Base-by-base conservation (phyloP, 352 stramenopile genomes). In the Thraustotheca clavata region DNA sequence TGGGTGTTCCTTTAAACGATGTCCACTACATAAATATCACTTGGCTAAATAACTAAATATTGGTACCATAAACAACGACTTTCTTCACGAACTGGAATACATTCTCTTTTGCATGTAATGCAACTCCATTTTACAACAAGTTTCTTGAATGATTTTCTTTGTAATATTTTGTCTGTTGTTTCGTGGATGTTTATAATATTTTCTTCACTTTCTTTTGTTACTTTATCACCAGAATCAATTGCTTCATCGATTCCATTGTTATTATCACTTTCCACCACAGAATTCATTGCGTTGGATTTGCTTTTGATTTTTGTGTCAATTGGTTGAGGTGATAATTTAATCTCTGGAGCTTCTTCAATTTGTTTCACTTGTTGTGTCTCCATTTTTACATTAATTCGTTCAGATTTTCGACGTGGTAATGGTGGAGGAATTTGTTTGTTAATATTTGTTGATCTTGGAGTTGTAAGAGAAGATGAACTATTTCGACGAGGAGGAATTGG, bases 1-100 rank as follows among this genome's bases (percentile, higher is more conserved):
- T 14, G 77, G 77, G 47, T 91, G 79, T 55, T 91, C 75, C 67
- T 94, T 91, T 72, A 87, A 86, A 14, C 79, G 79, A 61, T 93
- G 80, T 2, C 75, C 82, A 48, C 81, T 88, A 55, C 7, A 57
- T 16, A 12, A 27, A 29, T 35, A 67, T 59, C n/a, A 49, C 8
- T 6, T 14, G 5, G 18, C 39, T 36, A 24, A 26, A 60, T 5
- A 40, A n/a, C 20, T 34, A 35, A 47, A 67, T 16, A 26, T 40
- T 29, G 69, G 7, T 67, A 87, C 79, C 82, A 93, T 2, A 93
- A 47, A 59, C 80, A 91, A 46, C 80, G 79, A 33, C 76, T 91
- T 50, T 89, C 80, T 52, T 91, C 79, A 5, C 82, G 77, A 36
- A 93, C 60, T 8, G 82, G 79, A 46, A 91, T 88, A 62, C 82